Percentiles rank a stretch among this genome's conserved stretches.
These are phyloP conservation scores for Ceratocystis albifundus DNA, from an alignment of 2,329 filamentous ascomycete genomes.

Conservation along the genomic window DNA sequence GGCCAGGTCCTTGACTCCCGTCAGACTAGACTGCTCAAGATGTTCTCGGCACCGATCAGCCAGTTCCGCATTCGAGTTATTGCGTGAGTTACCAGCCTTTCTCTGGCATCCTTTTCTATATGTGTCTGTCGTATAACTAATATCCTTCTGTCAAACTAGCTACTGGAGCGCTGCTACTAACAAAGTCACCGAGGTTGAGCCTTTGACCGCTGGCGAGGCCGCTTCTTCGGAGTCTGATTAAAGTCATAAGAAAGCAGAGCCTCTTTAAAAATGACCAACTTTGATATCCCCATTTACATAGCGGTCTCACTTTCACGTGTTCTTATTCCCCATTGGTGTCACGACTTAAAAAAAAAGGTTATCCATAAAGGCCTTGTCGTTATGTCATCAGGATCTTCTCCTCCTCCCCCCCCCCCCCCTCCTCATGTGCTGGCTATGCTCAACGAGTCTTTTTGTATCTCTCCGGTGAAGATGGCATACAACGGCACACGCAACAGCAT, in stretches of 20 bases:
- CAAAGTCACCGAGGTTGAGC: conserved; percentile 46
- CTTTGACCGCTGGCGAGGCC: conserved; percentile 19
- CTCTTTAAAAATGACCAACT: background rate
- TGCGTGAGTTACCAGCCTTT: conserved; percentile 44
- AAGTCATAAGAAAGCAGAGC: background rate
- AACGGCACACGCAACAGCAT: background rate
- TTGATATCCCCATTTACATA: background rate
- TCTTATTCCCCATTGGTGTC: conserved; percentile 7
- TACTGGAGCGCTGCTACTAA: conserved; percentile 52
- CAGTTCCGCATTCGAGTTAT: conserved; percentile 77
- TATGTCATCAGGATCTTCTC: no score
- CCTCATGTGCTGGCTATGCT: no score
- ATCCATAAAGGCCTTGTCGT: no score
- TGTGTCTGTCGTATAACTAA: background rate
- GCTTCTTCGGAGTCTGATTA: conserved; percentile 16
- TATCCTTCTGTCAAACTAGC: conserved; percentile 29
- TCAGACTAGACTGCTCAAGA: conserved; percentile 86
- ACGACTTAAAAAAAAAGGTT: background rate
- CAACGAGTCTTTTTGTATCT: no score
- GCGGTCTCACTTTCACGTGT: conserved; percentile 5
- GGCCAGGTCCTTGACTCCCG: conserved; percentile 78
- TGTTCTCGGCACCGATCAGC: conserved; percentile 80
- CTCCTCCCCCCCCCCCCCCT: no score
- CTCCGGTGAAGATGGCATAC: no score
- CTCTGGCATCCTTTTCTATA: background rate